Conservation (phyloP, 306 rosid genomes). For the Alnus rubra region DNA sequence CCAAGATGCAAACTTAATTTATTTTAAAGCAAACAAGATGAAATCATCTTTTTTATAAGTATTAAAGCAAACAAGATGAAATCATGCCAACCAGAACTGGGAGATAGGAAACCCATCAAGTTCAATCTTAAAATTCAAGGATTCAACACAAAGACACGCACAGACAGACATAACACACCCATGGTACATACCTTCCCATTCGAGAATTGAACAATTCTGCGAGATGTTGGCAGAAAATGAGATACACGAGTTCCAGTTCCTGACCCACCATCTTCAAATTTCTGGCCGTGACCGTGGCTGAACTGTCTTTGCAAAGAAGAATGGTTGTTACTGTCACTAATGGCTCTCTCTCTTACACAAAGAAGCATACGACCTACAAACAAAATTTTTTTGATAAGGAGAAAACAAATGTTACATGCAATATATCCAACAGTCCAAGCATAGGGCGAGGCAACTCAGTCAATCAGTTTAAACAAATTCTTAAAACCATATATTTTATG, state of each 20-base stretch:
- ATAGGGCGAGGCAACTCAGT: not conserved
- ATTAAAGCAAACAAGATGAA: not conserved
- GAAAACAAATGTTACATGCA: conserved; percentile 15
- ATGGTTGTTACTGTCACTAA: conserved; percentile 50
- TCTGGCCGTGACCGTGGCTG: conserved; percentile 83
- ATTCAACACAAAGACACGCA: not conserved
- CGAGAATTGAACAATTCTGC: conserved; percentile 63
- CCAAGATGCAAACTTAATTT: not conserved
- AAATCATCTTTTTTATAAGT: not conserved
- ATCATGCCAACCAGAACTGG: not conserved
- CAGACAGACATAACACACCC: not conserved
- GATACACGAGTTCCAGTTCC: conserved; percentile 66
- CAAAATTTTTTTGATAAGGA: conserved; percentile 25
- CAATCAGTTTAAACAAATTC: not conserved
- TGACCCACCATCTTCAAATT: conserved; percentile 66
- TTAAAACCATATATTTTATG: not conserved
- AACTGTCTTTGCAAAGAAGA: conserved; percentile 66
- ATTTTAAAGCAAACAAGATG: not conserved
- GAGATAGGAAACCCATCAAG: not conserved
- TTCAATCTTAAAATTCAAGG: not conserved
- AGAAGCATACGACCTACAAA: conserved; percentile 95
- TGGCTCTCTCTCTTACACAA: conserved; percentile 84
- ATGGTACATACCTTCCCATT: conserved; percentile 47
- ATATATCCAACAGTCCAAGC: not conserved
- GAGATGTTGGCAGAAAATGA: conserved; percentile 63